These are phyloP conservation scores for Pichia rugopelliculosa DNA, from an alignment of 805 yeast species.

Conservation along the genomic window DNA sequence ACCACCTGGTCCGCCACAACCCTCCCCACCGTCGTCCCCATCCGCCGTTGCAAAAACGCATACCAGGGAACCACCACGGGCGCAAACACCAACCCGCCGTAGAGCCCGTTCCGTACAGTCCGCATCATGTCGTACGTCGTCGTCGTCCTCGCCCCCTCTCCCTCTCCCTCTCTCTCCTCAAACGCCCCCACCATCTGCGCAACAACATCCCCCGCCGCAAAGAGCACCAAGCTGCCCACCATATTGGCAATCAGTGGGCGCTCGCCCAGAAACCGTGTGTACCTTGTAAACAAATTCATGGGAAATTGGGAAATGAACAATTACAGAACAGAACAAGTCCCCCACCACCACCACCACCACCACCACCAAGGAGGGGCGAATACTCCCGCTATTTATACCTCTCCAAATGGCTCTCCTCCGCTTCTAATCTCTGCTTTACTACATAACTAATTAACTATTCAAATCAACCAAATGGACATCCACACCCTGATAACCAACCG, in stretches of 20 bases:
- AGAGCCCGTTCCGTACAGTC: not conserved
- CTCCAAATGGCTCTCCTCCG: too few relatives aligned
- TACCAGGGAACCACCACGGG: not conserved
- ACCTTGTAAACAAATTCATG: not conserved
- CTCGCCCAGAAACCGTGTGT: not conserved
- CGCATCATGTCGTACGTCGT: not conserved
- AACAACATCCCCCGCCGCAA: not conserved
- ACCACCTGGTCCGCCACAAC: slow-evolving; percentile 20
- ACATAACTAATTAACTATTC: too few relatives aligned
- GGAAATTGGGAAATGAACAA: too few relatives aligned
- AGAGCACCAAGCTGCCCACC: not conserved
- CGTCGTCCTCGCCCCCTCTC: not conserved
- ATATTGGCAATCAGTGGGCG: not conserved
- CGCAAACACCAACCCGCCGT: not conserved
- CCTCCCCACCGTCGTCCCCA: not conserved
- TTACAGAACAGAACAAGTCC: too few relatives aligned
- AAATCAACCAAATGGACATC: not conserved
- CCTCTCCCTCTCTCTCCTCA: too few relatives aligned
- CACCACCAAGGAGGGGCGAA: too few relatives aligned
- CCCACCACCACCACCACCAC: too few relatives aligned
- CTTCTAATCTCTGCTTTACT: too few relatives aligned
- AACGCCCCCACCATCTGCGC: not conserved
- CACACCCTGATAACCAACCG: not conserved
- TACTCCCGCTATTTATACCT: too few relatives aligned
- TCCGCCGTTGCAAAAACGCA: not conserved